A percentile compares a stretch with the other conserved stretches of the same genome.
These are phyloP conservation scores for Solanum chmielewskii DNA, from an alignment of 257 asterid species.

Conservation along the genomic window DNA sequence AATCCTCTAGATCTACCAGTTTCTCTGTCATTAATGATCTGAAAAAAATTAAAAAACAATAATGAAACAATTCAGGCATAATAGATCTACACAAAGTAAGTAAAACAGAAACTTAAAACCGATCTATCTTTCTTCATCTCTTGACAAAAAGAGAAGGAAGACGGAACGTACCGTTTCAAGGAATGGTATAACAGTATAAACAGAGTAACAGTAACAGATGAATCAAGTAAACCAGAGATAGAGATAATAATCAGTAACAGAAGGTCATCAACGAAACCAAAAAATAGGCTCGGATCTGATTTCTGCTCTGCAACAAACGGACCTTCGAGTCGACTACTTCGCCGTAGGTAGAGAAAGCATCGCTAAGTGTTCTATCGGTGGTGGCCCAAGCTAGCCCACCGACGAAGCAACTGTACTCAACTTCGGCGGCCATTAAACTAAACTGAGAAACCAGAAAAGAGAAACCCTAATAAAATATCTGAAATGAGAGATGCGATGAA, in stretches of 20 bases:
- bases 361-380: conserved; percentile 28
- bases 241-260: not conserved
- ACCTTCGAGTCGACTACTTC: conserved; percentile 61
- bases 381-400: conserved; percentile 57
- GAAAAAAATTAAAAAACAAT: not conserved
- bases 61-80: not conserved
- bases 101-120: not conserved
- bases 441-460: not conserved
- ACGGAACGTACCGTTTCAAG: conserved; percentile 24
- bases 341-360: conserved; percentile 40
- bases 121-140: conserved; percentile 19
- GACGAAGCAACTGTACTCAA: conserved; percentile 20
- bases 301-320: conserved; percentile 26
- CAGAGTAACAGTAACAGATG: not conserved
- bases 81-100: not conserved
- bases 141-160: not conserved
- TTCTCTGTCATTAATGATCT: conserved; percentile 84
- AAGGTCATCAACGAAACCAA: conserved; percentile 18
- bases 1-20: conserved; percentile 93
- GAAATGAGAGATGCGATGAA: not conserved
- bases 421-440: not conserved
- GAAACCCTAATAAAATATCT: not conserved
- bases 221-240: not conserved
- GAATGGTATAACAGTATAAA: not conserved
- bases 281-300: conserved; percentile 11